phyloP scores from a whole-genome alignment of 345 rosid genomes.

The Bruguiera sexangula region DNA sequence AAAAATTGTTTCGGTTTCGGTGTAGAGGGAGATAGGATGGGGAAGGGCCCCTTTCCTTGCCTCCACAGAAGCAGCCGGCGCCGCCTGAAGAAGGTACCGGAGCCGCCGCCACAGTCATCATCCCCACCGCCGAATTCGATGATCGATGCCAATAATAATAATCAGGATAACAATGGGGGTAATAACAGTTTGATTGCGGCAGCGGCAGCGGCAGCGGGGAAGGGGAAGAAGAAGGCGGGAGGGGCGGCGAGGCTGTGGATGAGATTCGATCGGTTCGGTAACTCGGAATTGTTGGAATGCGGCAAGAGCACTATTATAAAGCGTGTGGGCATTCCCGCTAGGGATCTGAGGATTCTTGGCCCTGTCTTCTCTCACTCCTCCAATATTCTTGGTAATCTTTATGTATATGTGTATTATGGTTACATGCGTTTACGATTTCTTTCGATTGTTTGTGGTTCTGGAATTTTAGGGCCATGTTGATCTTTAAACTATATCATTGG shows the following conservation, averaged over 20 bases:
- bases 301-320: conserved; percentile 74
- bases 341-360: conserved; percentile 93
- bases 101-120: conserved; percentile 2
- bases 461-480: no score
- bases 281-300: conserved; percentile 73
- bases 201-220: conserved; percentile 23
- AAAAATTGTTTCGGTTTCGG: no score
- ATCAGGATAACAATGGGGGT: not conserved
- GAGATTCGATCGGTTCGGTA: conserved; percentile 77
- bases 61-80: conserved; percentile 8
- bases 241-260: conserved; percentile 90
- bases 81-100: conserved; percentile 13
- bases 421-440: not conserved
- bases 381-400: conserved; percentile 58
- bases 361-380: conserved; percentile 91
- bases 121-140: conserved; percentile 11
- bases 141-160: not conserved
- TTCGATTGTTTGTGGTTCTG: not conserved
- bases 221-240: conserved; percentile 81
- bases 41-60: conserved; percentile 11
- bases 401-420: not conserved
- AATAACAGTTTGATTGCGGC: conserved; percentile 2
- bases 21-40: conserved; percentile 12
- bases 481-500: no score
- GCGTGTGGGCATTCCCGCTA: conserved; percentile 72